These are phyloP conservation scores for Allium cepa DNA, from an alignment of 106 monocot species.

Conservation along the genomic window DNA sequence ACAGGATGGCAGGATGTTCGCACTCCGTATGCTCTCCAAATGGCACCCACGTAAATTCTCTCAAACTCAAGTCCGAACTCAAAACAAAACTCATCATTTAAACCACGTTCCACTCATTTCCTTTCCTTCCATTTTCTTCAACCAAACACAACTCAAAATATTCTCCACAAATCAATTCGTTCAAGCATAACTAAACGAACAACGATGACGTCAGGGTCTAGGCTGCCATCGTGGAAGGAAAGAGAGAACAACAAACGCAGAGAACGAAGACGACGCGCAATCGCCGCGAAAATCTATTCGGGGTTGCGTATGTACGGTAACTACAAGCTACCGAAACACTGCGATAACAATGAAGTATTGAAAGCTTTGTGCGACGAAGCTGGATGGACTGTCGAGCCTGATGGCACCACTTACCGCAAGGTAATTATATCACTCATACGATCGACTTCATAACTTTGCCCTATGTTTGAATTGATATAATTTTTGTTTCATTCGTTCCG, in stretches of 20 bases:
- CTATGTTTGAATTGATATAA: too few relatives aligned
- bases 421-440: constrained; percentile 4
- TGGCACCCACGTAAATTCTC: not conserved
- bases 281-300: constrained; percentile 56
- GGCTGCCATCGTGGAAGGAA: constrained; percentile 64
- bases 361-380: constrained; percentile 59
- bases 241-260: constrained; percentile 55
- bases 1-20: too few relatives aligned
- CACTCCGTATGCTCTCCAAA: too few relatives aligned
- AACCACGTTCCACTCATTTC: not conserved
- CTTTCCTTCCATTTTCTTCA: not conserved
- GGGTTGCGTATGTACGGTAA: constrained; percentile 50
- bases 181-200: not conserved
- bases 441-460: too few relatives aligned
- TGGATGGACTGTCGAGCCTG: constrained; percentile 56
- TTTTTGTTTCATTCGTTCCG: too few relatives aligned
- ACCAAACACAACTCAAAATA: not conserved
- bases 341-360: constrained; percentile 61
- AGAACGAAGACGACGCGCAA: constrained; percentile 47
- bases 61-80: not conserved
- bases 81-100: not conserved
- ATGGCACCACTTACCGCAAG: constrained; percentile 56
- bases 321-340: constrained; percentile 56
- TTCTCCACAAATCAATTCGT: not conserved
- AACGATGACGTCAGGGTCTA: constrained; percentile 32